Evolutionary conservation across 2,329 filamentous ascomycete genomes (phyloP).

Genomic region (Fusarium austroafricanum): DNA sequence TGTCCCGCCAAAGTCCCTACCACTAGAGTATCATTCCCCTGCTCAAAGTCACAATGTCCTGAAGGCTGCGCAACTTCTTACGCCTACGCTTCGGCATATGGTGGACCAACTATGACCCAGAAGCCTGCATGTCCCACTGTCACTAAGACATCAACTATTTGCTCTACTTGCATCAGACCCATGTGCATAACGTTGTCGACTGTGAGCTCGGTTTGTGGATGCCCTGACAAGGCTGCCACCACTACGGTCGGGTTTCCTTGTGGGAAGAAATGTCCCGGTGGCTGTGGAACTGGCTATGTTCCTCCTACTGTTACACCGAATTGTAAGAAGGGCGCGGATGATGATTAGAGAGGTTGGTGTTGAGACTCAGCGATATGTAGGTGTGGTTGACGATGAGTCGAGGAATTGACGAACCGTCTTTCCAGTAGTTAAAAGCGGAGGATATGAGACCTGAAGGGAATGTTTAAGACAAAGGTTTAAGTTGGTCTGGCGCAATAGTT

Average conservation of each 20-base stretch:
- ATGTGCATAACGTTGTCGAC: slow-evolving; percentile 48
- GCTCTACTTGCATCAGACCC: slow-evolving; percentile 50
- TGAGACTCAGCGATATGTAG: background rate
- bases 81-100: slow-evolving; percentile 33
- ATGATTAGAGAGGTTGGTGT: background rate
- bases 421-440: background rate
- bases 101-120: slow-evolving; percentile 15
- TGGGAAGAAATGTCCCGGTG: slow-evolving; percentile 32
- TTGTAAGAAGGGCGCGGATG: slow-evolving; percentile 20
- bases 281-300: slow-evolving; percentile 49
- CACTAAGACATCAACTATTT: slow-evolving; percentile 47
- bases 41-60: slow-evolving; percentile 37
- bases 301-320: slow-evolving; percentile 38
- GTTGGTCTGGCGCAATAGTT: background rate
- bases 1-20: slow-evolving; percentile 49
- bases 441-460: background rate
- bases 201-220: slow-evolving; percentile 50
- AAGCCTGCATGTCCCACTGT: slow-evolving; percentile 50
- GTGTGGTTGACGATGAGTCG: background rate
- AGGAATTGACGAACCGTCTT: background rate
- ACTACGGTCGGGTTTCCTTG: slow-evolving; percentile 47
- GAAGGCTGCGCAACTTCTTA: slow-evolving; percentile 44
- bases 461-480: background rate
- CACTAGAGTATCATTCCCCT: slow-evolving; percentile 41
- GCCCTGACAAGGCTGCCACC: slow-evolving; percentile 48